Evolutionary conservation across 441 rosid species (phyloP).

Genomic region (Erodium moschatum): DNA sequence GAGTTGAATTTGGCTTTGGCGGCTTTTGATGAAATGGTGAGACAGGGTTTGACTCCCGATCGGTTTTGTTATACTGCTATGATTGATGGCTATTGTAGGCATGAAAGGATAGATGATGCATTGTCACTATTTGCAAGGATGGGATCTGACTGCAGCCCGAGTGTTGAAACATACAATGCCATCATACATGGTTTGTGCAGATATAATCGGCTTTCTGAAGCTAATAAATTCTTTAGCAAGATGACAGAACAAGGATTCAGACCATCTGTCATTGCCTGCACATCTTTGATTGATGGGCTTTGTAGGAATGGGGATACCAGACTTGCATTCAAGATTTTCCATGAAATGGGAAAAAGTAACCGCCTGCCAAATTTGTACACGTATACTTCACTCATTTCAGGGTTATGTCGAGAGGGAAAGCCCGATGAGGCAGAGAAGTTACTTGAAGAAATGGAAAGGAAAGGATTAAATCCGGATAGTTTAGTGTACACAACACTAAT

Average conservation of each 20-base stretch:
- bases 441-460: constrained; percentile 41
- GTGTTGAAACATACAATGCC: constrained; percentile 44
- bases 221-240: constrained; percentile 29
- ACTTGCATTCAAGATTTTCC: constrained; percentile 40
- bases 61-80: constrained; percentile 44
- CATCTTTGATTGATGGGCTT: constrained; percentile 47
- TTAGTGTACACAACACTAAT: constrained; percentile 44
- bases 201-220: constrained; percentile 31
- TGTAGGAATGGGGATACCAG: constrained; percentile 34
- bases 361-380: constrained; percentile 46
- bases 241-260: constrained; percentile 37
- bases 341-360: constrained; percentile 38
- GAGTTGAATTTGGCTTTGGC: constrained; percentile 35
- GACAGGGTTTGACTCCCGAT: constrained; percentile 37
- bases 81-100: constrained; percentile 54
- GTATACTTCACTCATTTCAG: constrained; percentile 48
- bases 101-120: constrained; percentile 43
- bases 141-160: constrained; percentile 38
- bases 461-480: constrained; percentile 38
- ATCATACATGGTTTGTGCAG: constrained; percentile 38
- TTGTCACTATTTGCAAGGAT: constrained; percentile 40
- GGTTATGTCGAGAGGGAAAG: constrained; percentile 48
- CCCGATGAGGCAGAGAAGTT: constrained; percentile 43
- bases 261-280: constrained; percentile 46
- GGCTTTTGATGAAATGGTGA: constrained; percentile 36